Conservation (phyloP, 306 rosid genomes). For the Myrica gale region DNA sequence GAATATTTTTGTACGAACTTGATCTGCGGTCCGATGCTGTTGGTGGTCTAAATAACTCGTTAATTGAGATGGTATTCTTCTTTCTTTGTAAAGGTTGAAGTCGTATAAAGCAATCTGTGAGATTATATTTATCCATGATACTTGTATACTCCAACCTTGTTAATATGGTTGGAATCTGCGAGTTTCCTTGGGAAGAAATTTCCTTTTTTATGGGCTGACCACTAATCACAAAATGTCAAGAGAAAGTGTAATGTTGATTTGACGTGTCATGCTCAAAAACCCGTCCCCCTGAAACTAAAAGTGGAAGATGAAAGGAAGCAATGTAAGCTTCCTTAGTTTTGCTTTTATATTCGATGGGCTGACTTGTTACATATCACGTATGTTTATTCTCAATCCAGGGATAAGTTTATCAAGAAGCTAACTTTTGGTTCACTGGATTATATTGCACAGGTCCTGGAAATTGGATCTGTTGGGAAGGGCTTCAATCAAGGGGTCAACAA, state of each 20-base stretch:
- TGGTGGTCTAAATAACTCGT: slow-evolving; percentile 62
- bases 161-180: background rate
- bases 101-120: slow-evolving; percentile 19
- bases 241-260: background rate
- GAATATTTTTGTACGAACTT: slow-evolving; percentile 86
- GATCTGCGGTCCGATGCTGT: slow-evolving; percentile 83
- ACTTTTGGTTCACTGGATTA: slow-evolving; percentile 20
- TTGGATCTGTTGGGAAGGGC: slow-evolving; percentile 87
- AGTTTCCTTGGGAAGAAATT: background rate
- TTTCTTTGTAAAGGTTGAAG: slow-evolving; percentile 21
- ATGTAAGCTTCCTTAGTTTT: background rate
- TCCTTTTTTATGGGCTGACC: background rate
- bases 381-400: background rate
- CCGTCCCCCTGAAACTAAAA: background rate
- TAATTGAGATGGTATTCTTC: slow-evolving; percentile 67
- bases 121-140: background rate
- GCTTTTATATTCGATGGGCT: background rate
- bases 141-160: background rate
- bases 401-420: slow-evolving; percentile 20
- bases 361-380: slow-evolving; percentile 1
- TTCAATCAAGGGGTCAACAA: slow-evolving; percentile 50
- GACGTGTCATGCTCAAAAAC: background rate
- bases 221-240: background rate
- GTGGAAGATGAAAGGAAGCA: background rate
- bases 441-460: slow-evolving; percentile 59